A percentile compares a stretch with the other conserved stretches of the same genome.
These are phyloP conservation scores for Fusarium verticillioides DNA, from an alignment of 2,329 filamentous ascomycete genomes.

Conservation along the genomic window DNA sequence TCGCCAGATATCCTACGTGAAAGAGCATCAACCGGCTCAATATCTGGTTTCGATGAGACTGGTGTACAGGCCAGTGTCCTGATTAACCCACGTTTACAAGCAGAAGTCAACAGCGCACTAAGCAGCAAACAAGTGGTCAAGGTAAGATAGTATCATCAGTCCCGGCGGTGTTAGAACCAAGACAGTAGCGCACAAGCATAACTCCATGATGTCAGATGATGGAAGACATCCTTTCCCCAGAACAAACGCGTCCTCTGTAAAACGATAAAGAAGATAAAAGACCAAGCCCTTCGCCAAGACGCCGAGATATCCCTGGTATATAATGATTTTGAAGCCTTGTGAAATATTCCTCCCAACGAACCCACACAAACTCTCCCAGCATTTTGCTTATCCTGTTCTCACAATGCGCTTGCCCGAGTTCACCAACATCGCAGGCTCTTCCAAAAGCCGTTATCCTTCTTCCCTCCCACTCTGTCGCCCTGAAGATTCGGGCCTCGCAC, in stretches of 20 bases:
- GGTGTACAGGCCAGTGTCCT: neutral
- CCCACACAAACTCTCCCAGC: neutral
- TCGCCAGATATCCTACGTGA: neutral
- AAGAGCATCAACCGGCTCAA: neutral
- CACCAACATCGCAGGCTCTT: slow-evolving; percentile 67
- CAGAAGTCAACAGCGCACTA: neutral
- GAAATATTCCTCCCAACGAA: slow-evolving; percentile 27
- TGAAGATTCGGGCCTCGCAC: slow-evolving; percentile 57
- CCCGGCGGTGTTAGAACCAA: slow-evolving; percentile 13
- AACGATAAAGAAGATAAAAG: slow-evolving; percentile 6
- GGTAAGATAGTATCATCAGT: slow-evolving; percentile 13
- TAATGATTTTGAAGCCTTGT: slow-evolving; percentile 40
- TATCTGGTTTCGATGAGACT: neutral
- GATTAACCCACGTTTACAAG: neutral
- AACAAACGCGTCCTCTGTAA: slow-evolving; percentile 26
- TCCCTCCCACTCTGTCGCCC: slow-evolving; percentile 55
- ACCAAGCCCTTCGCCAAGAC: slow-evolving; percentile 38
- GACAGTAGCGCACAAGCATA: slow-evolving; percentile 22
- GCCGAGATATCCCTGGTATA: slow-evolving; percentile 47
- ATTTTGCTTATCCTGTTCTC: neutral
- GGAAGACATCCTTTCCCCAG: slow-evolving; percentile 13
- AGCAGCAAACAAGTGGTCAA: slow-evolving; percentile 13
- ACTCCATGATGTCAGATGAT: slow-evolving; percentile 33
- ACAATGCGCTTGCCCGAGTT: slow-evolving; percentile 15
- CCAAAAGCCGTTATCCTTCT: slow-evolving; percentile 62